phyloP scores from a whole-genome alignment of 2,329 filamentous ascomycete genomes.

The Daldinia sp. region DNA sequence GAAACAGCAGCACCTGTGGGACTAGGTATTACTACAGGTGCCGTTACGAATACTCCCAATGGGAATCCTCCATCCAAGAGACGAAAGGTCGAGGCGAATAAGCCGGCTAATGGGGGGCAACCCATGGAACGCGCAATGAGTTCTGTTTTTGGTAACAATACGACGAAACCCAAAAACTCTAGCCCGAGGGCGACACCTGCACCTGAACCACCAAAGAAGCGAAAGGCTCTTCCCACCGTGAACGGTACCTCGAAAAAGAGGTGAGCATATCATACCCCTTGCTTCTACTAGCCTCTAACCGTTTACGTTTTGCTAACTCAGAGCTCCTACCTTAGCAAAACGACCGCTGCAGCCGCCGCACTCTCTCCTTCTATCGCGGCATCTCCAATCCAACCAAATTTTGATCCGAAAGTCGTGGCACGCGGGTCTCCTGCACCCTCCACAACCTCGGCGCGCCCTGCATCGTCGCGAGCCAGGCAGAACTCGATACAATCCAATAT shows the following conservation, averaged over 20 bases:
- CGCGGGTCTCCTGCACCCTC: constrained; percentile 71
- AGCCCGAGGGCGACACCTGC: constrained; percentile 78
- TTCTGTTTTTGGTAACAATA: constrained; percentile 63
- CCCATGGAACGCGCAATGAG: constrained; percentile 78
- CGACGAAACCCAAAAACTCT: constrained; percentile 66
- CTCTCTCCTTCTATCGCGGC: constrained; percentile 79
- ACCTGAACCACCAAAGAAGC: constrained; percentile 77
- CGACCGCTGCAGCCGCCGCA: constrained; percentile 56
- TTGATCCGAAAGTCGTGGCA: constrained; percentile 68
- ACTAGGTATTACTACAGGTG: constrained; percentile 72
- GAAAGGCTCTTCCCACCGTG: constrained; percentile 72
- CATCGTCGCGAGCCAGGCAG: constrained; percentile 78
- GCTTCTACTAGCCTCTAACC: constrained; percentile 21
- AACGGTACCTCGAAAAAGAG: constrained; percentile 84
- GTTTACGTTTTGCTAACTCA: constrained; percentile 33
- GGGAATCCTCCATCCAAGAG: constrained; percentile 74
- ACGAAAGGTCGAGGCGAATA: constrained; percentile 85
- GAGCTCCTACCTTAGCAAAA: constrained; percentile 46
- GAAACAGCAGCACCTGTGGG: constrained; percentile 67
- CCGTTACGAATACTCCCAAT: constrained; percentile 62
- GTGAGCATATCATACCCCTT: constrained; percentile 59
- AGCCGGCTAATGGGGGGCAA: constrained; percentile 62
- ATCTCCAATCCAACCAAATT: constrained; percentile 78
- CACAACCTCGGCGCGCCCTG: constrained; percentile 67
- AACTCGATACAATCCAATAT: constrained; percentile 74